Evolutionary conservation across 2,329 filamentous ascomycete species (phyloP).

Genomic region (Epichloe elymi): DNA sequence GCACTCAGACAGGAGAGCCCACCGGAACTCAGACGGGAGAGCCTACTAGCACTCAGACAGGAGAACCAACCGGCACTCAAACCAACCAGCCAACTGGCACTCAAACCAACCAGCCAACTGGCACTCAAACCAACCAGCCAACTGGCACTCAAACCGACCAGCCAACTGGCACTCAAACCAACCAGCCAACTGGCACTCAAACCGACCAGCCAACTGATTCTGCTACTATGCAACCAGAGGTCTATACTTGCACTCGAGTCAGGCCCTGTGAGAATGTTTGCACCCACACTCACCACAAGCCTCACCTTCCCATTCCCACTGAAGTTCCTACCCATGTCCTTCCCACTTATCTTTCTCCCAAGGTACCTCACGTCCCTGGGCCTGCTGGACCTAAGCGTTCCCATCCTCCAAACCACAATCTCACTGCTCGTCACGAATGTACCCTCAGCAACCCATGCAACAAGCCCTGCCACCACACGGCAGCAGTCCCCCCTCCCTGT

Average conservation of each 20-base stretch:
- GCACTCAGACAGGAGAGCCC: background rate
- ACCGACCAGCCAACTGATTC: background rate
- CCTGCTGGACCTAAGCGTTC: too few relatives aligned
- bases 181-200: background rate
- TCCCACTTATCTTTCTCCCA: too few relatives aligned
- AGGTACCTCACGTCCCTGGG: too few relatives aligned
- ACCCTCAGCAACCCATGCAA: background rate
- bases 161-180: background rate
- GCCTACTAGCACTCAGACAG: background rate
- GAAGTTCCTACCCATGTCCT: background rate
- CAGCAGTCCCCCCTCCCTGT: background rate
- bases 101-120: background rate
- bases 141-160: background rate
- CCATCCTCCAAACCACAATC: background rate
- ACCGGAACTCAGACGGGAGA: background rate
- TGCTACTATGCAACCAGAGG: background rate
- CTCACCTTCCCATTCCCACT: background rate
- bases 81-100: background rate
- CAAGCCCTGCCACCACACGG: background rate
- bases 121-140: background rate
- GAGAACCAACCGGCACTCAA: background rate
- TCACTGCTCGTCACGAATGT: background rate
- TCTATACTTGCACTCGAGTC: too few relatives aligned
- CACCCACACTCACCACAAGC: background rate
- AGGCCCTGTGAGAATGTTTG: too few relatives aligned